Evolutionary conservation across 345 rosid genomes (phyloP).

Genomic region (Viola odorata): DNA sequence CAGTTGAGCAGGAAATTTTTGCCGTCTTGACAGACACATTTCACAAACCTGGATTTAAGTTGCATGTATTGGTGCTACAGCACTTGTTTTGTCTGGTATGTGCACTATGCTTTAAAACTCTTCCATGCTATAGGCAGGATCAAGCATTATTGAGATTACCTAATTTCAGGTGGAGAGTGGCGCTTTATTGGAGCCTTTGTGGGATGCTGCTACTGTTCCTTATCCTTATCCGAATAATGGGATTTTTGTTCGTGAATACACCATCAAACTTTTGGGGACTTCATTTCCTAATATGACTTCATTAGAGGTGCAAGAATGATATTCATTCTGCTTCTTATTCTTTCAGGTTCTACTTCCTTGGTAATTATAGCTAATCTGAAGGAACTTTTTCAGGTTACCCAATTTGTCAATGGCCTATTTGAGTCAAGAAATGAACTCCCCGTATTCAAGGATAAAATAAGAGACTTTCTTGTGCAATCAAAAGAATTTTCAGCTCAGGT

Average conservation of each 20-base stretch:
- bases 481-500: conserved; percentile 88
- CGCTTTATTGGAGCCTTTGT: conserved; percentile 76
- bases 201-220: conserved; percentile 76
- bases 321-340: conserved; percentile 1
- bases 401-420: conserved; percentile 75
- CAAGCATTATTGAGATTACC: background rate
- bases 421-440: conserved; percentile 81
- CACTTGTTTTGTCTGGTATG: conserved; percentile 82
- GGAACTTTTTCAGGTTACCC: conserved; percentile 57
- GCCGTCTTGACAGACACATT: conserved; percentile 94
- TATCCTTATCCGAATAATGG: conserved; percentile 72
- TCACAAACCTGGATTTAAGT: conserved; percentile 98
- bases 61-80: conserved; percentile 85
- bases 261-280: conserved; percentile 81
- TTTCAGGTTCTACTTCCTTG: background rate
- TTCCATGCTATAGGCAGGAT: background rate
- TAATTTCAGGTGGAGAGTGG: conserved; percentile 71
- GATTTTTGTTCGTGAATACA: conserved; percentile 78
- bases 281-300: conserved; percentile 96
- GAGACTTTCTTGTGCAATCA: conserved; percentile 92
- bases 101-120: background rate
- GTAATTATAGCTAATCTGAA: conserved; percentile 12
- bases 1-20: conserved; percentile 92
- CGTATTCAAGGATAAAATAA: conserved; percentile 72
- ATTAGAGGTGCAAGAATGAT: conserved; percentile 49